Base-by-base conservation (phyloP, 2,329 filamentous ascomycete species). In the Fusarium lateritium region DNA sequence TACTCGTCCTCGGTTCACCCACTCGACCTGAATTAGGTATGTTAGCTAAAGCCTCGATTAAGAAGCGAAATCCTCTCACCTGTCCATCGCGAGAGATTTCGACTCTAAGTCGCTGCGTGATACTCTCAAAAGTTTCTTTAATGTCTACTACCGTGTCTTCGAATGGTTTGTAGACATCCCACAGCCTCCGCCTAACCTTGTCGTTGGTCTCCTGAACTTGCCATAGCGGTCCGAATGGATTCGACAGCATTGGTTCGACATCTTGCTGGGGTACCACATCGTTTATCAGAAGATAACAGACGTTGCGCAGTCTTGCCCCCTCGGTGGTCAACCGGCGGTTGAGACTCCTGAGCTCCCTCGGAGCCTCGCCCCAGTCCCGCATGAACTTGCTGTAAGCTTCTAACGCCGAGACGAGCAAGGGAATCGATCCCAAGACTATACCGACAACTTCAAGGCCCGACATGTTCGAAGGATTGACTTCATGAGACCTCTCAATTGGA, bases 171-270 rank as follows among this genome's bases (percentile, higher is more conserved):
- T 62, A 66, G 1, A 71, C 65, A 22, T 71, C 52, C 67, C 71
- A 73, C 0, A 80, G 59, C 8, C 73, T 66, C 4, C 11, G 21
- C 3, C 69, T 51, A 1, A 80, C 73, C 45, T 60, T 75, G 0
- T 44, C 54, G 3, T 71, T 54, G 0, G 65, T 69, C 3, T 53
- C 28, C 0, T 68, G 42, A 2, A 66, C 71, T 3, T 66, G 58
- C 79, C 78, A 80, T 0, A 73, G 13, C 0, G 52, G 56, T 0
- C 77, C 78, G 2, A 77, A 76, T 0, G 77, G 73, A 5, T 75
- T 43, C 0, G 71, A 44, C 3, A 80, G 68, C 75, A 80, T 76
- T 7, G 56, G 28, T 7, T 78, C 72, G 1, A 79, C 70, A 8
- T 75, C 42, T 7, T 43, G n/a, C 0, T 56, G 63, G 0, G 73